Conservation (phyloP, 331 rosid species). For the Erythrophleum ivorense region DNA sequence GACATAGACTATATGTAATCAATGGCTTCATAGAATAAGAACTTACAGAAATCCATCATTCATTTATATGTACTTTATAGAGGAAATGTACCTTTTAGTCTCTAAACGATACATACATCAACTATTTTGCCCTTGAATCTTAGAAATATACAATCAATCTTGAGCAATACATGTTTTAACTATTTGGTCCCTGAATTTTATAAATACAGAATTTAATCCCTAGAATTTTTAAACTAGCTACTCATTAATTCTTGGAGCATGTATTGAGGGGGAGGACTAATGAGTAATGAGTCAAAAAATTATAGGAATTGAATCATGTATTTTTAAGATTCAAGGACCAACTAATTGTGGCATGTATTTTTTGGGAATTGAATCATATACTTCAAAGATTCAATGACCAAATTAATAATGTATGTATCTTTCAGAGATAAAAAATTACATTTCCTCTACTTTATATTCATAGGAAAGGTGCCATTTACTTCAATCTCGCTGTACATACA, state of each 20-base stretch:
- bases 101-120: not conserved
- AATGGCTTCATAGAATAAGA: slow-evolving; percentile 1
- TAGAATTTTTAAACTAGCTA: not conserved
- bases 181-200: not conserved
- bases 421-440: too few relatives aligned
- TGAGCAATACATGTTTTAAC: not conserved
- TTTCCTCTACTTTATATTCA: not conserved
- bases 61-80: not conserved
- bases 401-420: too few relatives aligned
- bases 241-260: not conserved
- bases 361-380: not conserved
- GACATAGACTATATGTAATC: not conserved
- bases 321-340: not conserved
- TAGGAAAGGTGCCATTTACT: not conserved
- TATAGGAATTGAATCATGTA: not conserved
- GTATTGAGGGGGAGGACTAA: not conserved
- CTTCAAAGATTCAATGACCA: not conserved
- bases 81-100: not conserved
- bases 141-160: not conserved
- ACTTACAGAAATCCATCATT: not conserved
- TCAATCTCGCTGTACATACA: slow-evolving; percentile 5
- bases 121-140: not conserved
- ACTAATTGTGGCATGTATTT: not conserved
- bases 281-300: not conserved
- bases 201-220: not conserved